A percentile compares a stretch with the other conserved stretches of the same genome.
Conservation (phyloP, 345 rosid genomes). For the Streptanthus diversifolius region DNA sequence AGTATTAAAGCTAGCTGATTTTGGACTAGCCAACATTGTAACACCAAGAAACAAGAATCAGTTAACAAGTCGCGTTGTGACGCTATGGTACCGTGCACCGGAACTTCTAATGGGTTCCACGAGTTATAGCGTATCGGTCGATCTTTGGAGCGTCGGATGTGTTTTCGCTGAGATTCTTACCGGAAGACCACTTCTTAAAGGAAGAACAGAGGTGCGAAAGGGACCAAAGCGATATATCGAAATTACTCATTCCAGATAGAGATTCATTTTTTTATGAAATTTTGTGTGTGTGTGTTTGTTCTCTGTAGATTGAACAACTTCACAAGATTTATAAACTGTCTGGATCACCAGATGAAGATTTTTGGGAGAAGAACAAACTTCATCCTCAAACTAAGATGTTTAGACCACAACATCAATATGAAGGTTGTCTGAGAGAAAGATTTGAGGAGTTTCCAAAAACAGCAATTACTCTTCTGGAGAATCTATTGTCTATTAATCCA, state of each 20-base stretch:
- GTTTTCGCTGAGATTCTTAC: constrained; percentile 65
- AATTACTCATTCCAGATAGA: background rate
- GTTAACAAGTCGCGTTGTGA: constrained; percentile 73
- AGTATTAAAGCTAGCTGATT: constrained; percentile 65
- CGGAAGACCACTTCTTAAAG: constrained; percentile 71
- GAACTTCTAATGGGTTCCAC: constrained; percentile 82
- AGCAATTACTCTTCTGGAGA: constrained; percentile 52
- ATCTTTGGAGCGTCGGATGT: constrained; percentile 81
- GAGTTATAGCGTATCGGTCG: constrained; percentile 61
- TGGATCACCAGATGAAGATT: constrained; percentile 72
- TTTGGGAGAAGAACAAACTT: constrained; percentile 55
- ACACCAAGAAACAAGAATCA: constrained; percentile 51
- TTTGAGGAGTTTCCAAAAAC: constrained; percentile 49
- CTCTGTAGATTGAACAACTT: constrained; percentile 65
- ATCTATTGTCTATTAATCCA: constrained; percentile 57
- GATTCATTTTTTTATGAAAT: too few species aligned
- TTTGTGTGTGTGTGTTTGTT: background rate
- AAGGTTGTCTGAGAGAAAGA: constrained; percentile 51
- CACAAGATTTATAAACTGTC: constrained; percentile 75
- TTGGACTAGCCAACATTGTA: constrained; percentile 66
- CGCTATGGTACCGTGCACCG: constrained; percentile 86
- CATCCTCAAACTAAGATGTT: constrained; percentile 61
- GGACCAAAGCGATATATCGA: background rate
- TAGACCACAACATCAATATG: constrained; percentile 56
- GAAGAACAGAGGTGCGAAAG: constrained; percentile 49